Evolutionary conservation across 306 rosid species (phyloP), one percentile per base, ranked within the genome.

Genomic region (Malus asiatica): DNA sequence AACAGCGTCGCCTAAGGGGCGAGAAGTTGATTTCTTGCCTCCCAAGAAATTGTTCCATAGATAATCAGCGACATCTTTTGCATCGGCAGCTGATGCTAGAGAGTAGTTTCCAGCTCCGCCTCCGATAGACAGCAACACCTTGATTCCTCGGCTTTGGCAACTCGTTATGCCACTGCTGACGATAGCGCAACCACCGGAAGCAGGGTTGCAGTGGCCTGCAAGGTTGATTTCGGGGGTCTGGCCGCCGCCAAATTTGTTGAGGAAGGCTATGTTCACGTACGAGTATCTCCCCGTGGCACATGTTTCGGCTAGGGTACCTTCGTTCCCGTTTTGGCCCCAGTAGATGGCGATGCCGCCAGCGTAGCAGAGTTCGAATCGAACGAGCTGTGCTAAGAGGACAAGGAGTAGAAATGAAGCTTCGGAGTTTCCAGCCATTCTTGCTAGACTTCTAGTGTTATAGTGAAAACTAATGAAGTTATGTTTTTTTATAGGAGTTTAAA

Each of bases 31-130:
- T 27, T 68, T 53, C 55, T 51, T 79, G 16, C 93, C 97, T 5
- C 91, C 93, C 70, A 91, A 86, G 92, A 89, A 93, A 83, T 87
- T 82, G 82, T 86, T 85, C 89, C 90, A 91, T 18, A 93, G 42
- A 62, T 78, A 88, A 0, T 11, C 55, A 0, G 90, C 90, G 1
- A 91, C 88, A 3, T 53, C 76, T 59, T 84, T 81, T 2, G 96
- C 97, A 32, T 88, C 90, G 0, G 62, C 61, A 2, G 59, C 13
- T 23, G 97, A 91, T 20, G 95, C 27, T 2, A 91, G 63, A 66
- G 93, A 75, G 83, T 85, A 91, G 78, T 70, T 86, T 58, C 90
- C 93, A 0, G 79, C 4, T 27, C 84, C 93, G 4, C 97, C 97
- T 35, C 97, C 97, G 1, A 93, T 80, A 3, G 95, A 89, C 61